Evolutionary conservation across 2,329 filamentous ascomycete genomes (phyloP).

Genomic region (Colletotrichum cereale): DNA sequence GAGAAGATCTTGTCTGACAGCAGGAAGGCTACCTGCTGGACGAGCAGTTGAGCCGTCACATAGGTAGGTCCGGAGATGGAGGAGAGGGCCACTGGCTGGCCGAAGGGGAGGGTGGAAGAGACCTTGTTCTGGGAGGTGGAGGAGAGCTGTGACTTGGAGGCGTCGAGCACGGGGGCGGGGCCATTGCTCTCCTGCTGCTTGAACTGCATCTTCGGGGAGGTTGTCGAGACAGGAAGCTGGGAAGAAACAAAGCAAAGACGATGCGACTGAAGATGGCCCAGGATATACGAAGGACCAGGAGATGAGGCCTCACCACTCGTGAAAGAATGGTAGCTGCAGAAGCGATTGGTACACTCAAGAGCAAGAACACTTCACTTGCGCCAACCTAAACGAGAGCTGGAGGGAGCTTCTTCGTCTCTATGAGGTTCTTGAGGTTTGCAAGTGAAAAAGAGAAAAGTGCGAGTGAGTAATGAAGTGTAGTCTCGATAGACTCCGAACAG

Average conservation of each 20-base stretch:
- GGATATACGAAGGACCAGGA: slow-evolving; percentile 27
- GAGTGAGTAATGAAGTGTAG: slow-evolving; percentile 2
- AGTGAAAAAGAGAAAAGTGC: not conserved
- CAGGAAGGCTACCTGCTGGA: slow-evolving; percentile 95
- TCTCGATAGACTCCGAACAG: slow-evolving; percentile 31
- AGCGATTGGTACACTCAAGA: slow-evolving; percentile 30
- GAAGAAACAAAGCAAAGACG: slow-evolving; percentile 28
- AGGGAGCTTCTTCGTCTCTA: slow-evolving; percentile 24
- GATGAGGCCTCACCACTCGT: slow-evolving; percentile 24
- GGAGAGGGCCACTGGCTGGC: slow-evolving; percentile 65
- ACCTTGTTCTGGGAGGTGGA: slow-evolving; percentile 54
- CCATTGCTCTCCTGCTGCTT: slow-evolving; percentile 55
- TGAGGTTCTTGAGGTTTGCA: slow-evolving; percentile 28
- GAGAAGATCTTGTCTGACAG: slow-evolving; percentile 98
- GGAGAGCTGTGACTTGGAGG: slow-evolving; percentile 47
- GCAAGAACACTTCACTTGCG: slow-evolving; percentile 31
- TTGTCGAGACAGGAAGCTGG: slow-evolving; percentile 4
- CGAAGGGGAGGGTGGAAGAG: slow-evolving; percentile 69
- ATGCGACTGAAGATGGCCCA: slow-evolving; percentile 28
- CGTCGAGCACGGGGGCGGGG: slow-evolving; percentile 48
- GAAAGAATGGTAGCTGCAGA: slow-evolving; percentile 32
- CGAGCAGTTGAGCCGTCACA: slow-evolving; percentile 89
- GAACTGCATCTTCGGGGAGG: slow-evolving; percentile 43
- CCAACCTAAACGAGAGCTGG: slow-evolving; percentile 31
- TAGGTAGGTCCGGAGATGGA: slow-evolving; percentile 90